Conservation (phyloP, 2,329 filamentous ascomycete species). For the Metarhizium brunneum region DNA sequence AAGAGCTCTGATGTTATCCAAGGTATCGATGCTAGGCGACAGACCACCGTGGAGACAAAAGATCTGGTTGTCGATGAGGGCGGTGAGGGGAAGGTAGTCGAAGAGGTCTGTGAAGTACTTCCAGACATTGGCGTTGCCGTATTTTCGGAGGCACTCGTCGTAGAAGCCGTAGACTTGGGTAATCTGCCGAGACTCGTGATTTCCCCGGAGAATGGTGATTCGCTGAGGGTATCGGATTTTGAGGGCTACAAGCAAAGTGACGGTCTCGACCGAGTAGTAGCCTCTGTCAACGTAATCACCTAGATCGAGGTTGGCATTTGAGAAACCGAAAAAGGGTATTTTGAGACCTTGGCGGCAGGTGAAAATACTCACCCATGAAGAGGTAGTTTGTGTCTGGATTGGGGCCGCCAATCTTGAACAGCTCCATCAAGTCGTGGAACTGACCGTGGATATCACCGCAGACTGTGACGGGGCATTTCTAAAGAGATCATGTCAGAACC, state of each 20-base stretch:
- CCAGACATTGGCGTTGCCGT: slow-evolving; percentile 98
- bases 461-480: slow-evolving; percentile 98
- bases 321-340: neutral
- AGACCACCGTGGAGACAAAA: slow-evolving; percentile 97
- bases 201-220: slow-evolving; percentile 96
- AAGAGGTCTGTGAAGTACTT: slow-evolving; percentile 99
- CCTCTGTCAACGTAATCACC: slow-evolving; percentile 98
- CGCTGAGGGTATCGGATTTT: slow-evolving; percentile 97
- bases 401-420: slow-evolving; percentile 97
- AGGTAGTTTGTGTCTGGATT: slow-evolving; percentile 99
- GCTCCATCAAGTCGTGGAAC: slow-evolving; percentile 98
- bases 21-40: slow-evolving; percentile 89
- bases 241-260: slow-evolving; percentile 88
- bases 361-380: slow-evolving; percentile 72
- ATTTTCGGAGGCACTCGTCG: slow-evolving; percentile 97
- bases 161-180: slow-evolving; percentile 99
- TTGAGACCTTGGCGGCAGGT: neutral
- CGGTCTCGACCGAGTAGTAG: slow-evolving; percentile 98
- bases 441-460: slow-evolving; percentile 99
- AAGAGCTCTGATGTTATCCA: slow-evolving; percentile 89
- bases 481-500: slow-evolving; percentile 4
- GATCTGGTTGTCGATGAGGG: slow-evolving; percentile 97
- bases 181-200: slow-evolving; percentile 98
- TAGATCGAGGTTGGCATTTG: slow-evolving; percentile 24
- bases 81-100: slow-evolving; percentile 94